Percentiles rank a stretch among this genome's conserved stretches.
phyloP scores from a whole-genome alignment of 2,329 filamentous ascomycete genomes.

The Rosellinia necatrix region DNA sequence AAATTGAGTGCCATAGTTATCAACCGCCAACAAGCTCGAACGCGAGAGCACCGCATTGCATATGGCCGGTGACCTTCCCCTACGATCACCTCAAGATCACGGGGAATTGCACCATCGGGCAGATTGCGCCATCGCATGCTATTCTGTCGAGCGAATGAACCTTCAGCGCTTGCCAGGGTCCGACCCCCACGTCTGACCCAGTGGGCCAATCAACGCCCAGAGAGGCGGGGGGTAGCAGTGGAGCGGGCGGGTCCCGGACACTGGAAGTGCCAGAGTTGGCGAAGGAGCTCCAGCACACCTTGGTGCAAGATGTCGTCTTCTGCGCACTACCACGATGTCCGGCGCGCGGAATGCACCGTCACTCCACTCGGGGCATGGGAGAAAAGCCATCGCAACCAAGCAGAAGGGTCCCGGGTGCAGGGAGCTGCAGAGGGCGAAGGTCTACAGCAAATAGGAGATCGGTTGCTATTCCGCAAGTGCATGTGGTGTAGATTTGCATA shows the following conservation, averaged over 20 bases:
- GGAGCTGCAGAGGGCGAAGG: constrained; percentile 10
- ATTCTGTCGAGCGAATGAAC: constrained; percentile 34
- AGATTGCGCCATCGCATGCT: constrained; percentile 42
- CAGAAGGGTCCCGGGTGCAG: constrained; percentile 6
- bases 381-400: constrained; percentile 1
- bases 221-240: constrained; percentile 4
- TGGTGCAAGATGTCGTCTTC: constrained; percentile 21
- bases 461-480: neutral
- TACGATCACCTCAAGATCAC: constrained; percentile 52
- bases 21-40: constrained; percentile 32
- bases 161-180: constrained; percentile 28
- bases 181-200: constrained; percentile 23
- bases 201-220: constrained; percentile 31
- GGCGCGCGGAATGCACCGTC: constrained; percentile 13
- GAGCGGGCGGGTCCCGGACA: constrained; percentile 1
- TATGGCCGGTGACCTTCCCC: constrained; percentile 20
- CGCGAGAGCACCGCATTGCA: constrained; percentile 29
- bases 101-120: constrained; percentile 65
- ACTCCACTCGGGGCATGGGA: constrained; percentile 20
- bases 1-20: constrained; percentile 31
- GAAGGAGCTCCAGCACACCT: constrained; percentile 25
- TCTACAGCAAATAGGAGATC: constrained; percentile 20
- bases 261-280: constrained; percentile 21
- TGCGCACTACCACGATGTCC: constrained; percentile 7
- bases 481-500: constrained; percentile 9